Base-by-base conservation (phyloP, 192 early-diverging fungal species). In the Gigaspora rosea region DNA sequence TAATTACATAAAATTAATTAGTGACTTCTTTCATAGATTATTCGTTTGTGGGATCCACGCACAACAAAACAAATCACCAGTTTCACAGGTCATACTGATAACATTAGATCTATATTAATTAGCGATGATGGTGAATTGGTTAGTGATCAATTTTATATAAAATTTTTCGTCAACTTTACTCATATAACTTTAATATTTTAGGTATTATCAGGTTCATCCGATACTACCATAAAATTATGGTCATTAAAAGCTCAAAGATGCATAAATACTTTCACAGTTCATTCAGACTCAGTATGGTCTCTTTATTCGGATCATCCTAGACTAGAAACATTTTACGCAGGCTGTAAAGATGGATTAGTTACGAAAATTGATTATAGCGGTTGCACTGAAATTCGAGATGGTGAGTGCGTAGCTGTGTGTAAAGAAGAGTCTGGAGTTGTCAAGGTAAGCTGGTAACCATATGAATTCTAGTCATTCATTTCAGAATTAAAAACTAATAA, bases 191-290 rank as follows among this genome's bases (percentile, higher is more conserved):
- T 59, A 16, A 11, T 63, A 57, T 8, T 59, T n/a, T 83, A 92
- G 93, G 88, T 97, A 8, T 84, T 99, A 20, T 96, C 95, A 0
- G 95, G 93, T 13, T 99, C 97, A 0, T 94, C 94, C 2, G 97
- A 99, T 82, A 88, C 94, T 3, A 96, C 97, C 0, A 94, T 98
- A 68, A 99, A 99, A 82, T 86, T 98, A n/a, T 99, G 96, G 97
- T 95, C 94, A 48, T 86, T 97, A 52, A 89, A 88, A 48, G 90
- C 93, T 36, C 90, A 94, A 76, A 90, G 95, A 15, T 97, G 96
- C 73, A 81, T 98, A 54, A 90, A 91, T 4, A 98, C 97, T 0
- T 98, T 91, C 76, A 90, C 94, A 6, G 95, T 96, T 77, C 92
- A 93, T 78, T 87, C 88, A 27, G 92, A 94, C 79, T 94, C 94